phyloP scores from a whole-genome alignment of 140 eudicot genomes.

The Erigeron philadelphicus region DNA sequence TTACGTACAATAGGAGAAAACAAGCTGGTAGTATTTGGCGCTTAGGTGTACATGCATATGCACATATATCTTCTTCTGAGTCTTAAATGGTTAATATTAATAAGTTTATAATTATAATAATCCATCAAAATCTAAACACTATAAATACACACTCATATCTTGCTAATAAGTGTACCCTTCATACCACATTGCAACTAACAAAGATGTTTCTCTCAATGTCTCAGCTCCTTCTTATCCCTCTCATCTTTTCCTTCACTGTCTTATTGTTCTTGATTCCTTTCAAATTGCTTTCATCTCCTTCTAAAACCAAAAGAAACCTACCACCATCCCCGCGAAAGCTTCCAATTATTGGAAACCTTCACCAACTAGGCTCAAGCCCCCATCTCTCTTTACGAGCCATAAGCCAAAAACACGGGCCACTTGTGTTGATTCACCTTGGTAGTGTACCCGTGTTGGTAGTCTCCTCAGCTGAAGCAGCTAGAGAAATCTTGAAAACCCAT shows the following conservation, averaged over 20 bases:
- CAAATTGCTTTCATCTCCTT: constrained; percentile 16
- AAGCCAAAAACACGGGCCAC: constrained; percentile 30
- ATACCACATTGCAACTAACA: too few relatives aligned
- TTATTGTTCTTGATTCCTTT: not conserved
- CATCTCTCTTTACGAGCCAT: constrained; percentile 33
- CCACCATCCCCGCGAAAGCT: constrained; percentile 43
- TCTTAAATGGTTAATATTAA: too few relatives aligned
- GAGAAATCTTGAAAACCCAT: constrained; percentile 39
- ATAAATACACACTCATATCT: too few relatives aligned
- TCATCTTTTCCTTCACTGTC: constrained; percentile 3
- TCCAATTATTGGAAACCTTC: constrained; percentile 47
- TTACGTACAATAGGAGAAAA: too few relatives aligned
- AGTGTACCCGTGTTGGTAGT: constrained; percentile 28
- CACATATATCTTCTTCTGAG: too few relatives aligned
- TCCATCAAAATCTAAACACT: too few relatives aligned
- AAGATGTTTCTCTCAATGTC: not conserved
- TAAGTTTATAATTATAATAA: too few relatives aligned
- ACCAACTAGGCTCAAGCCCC: constrained; percentile 39
- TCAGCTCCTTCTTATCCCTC: constrained; percentile 1
- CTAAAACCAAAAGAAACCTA: constrained; percentile 18
- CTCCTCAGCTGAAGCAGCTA: constrained; percentile 31
- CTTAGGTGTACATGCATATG: too few relatives aligned
- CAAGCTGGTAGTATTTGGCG: too few relatives aligned
- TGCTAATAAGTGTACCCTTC: too few relatives aligned
- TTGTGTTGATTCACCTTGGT: constrained; percentile 39